phyloP scores from a whole-genome alignment of 2,329 filamentous ascomycete genomes.

The Colletotrichum sublineola region DNA sequence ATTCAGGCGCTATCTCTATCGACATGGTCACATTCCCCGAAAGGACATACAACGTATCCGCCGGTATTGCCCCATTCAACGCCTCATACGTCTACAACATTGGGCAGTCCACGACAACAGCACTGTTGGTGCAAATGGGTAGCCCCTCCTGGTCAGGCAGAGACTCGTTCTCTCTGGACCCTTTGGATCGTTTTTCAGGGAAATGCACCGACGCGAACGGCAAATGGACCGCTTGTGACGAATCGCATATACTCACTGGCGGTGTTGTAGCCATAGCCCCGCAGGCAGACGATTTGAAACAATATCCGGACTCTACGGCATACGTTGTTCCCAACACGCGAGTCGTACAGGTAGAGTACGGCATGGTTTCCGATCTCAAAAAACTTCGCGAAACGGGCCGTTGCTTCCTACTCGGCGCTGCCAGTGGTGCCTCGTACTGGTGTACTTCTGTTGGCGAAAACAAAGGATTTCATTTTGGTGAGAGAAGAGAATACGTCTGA shows the following conservation, averaged over 20 bases:
- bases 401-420: slow-evolving; percentile 28
- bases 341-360: slow-evolving; percentile 31
- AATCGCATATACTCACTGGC: slow-evolving; percentile 29
- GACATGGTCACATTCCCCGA: slow-evolving; percentile 37
- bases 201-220: slow-evolving; percentile 8
- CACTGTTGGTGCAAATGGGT: slow-evolving; percentile 34
- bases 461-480: slow-evolving; percentile 30
- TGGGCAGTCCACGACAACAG: slow-evolving; percentile 18
- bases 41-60: slow-evolving; percentile 33
- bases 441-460: slow-evolving; percentile 14
- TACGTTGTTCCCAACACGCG: slow-evolving; percentile 25
- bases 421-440: slow-evolving; percentile 36
- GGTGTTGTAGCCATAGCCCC: slow-evolving; percentile 31
- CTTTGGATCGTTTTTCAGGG: slow-evolving; percentile 3
- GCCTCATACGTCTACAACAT: slow-evolving; percentile 29
- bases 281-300: slow-evolving; percentile 26
- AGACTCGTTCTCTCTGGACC: slow-evolving; percentile 33
- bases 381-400: slow-evolving; percentile 8
- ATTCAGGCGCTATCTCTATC: slow-evolving; percentile 19
- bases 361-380: slow-evolving; percentile 21
- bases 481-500: not conserved
- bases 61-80: slow-evolving; percentile 32
- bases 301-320: slow-evolving; percentile 6
- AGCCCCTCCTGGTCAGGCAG: slow-evolving; percentile 36
- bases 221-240: slow-evolving; percentile 27